Conservation (phyloP, 139 green algal species). For the Tetradesmus obliquus region DNA sequence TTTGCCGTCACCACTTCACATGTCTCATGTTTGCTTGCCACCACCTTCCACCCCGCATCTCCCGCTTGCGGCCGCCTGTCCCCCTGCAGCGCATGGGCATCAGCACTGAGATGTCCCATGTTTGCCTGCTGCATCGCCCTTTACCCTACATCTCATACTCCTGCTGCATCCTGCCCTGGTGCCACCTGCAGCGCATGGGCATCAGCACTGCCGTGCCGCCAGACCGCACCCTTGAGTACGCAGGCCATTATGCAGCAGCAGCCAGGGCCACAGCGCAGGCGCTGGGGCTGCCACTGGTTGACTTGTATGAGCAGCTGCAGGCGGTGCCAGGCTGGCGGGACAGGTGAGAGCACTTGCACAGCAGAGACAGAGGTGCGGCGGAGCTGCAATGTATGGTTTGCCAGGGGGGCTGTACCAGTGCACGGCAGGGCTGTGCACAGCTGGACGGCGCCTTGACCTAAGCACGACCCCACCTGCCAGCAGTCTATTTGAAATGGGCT, state of each 20-base stretch:
- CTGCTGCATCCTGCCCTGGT: neutral
- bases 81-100: neutral
- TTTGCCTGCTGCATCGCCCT: neutral
- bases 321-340: slow-evolving; percentile 44
- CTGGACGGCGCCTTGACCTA: too few species aligned
- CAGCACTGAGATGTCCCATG: neutral
- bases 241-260: slow-evolving; percentile 68
- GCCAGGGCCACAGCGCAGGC: slow-evolving; percentile 54
- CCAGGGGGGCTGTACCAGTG: too few species aligned
- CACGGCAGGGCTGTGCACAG: too few species aligned
- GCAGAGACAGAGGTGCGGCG: too few species aligned
- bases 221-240: slow-evolving; percentile 57
- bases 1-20: too few species aligned
- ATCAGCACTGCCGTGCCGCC: slow-evolving; percentile 32
- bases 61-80: neutral
- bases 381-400: too few species aligned
- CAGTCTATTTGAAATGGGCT: too few species aligned
- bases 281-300: slow-evolving; percentile 67
- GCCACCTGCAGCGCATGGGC: slow-evolving; percentile 30
- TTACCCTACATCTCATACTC: neutral
- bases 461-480: too few species aligned
- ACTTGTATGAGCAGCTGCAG: slow-evolving; percentile 79
- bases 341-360: neutral
- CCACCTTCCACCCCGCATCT: too few species aligned
- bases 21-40: too few species aligned